Evolutionary conservation across 2,329 filamentous ascomycete genomes (phyloP), one percentile per base, ranked within the genome.

Genomic region (Verticillium klebahnii): DNA sequence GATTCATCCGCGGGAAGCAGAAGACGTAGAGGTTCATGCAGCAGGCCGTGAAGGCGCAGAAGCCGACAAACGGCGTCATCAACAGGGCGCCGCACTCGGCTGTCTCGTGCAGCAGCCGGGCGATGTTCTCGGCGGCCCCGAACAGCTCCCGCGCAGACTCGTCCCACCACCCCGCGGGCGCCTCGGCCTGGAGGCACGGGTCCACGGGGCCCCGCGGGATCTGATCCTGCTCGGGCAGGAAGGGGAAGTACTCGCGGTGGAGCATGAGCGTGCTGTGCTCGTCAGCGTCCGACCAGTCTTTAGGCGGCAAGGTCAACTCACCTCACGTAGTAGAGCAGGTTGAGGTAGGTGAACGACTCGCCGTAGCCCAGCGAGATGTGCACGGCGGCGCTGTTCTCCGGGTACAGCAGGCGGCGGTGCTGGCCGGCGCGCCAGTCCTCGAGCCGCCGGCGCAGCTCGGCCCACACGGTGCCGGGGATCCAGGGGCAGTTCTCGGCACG

Each of bases 1-100:
- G 64, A 62, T 79, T 80, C 73, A 80, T 80, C 2, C 69, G 68
- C 0, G 78, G 78, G 31, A 79, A 81, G 4, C 67, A 60, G 3
- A 69, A 70, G 2, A 76, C 69, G 61, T 80, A 80, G 0, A 77
- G 63, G 31, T 78, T 79, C 57, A 79, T 71, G 4, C 75, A 77
- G 1, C 75, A 76, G 0, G 78, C 77, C 0, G 78, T 79, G 40
- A 81, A 80, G 2, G 75, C 74, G 60, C 78, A 80, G n/a, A 80
- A 79, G 0, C 77, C 78, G 0, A 76, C 71, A 60, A 80, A 81
- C 0, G 78, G 78, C 0, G 77, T 79, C 62, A 73, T 69, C 0
- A 79, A 67, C 1, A 73, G 70, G 0, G 74, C 72, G 0, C 73
- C 75, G 5, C 72, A 75, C 9, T 76, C 74, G 0, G 70, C 72